Conservation (phyloP, 2,329 filamentous ascomycete species). For the Blumeria graminis region DNA sequence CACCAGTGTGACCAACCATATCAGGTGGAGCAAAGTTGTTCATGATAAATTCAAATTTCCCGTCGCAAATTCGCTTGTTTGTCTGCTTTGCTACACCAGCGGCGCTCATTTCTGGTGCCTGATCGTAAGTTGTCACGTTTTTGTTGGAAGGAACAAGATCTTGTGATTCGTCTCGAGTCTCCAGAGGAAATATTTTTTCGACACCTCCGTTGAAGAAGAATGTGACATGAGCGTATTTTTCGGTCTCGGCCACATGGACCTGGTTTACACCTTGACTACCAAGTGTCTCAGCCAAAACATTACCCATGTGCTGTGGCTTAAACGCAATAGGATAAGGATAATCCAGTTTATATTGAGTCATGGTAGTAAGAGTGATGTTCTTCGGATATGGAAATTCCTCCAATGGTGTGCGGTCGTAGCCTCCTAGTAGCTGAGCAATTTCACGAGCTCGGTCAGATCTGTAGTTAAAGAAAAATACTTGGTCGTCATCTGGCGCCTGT, state of each 20-base stretch:
- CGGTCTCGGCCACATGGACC: slow-evolving; percentile 91
- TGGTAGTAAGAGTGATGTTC: slow-evolving; percentile 69
- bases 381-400: slow-evolving; percentile 89
- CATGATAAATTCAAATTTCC: slow-evolving; percentile 91
- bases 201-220: slow-evolving; percentile 99
- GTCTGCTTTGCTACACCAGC: slow-evolving; percentile 76
- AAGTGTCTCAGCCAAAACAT: slow-evolving; percentile 94
- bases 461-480: slow-evolving; percentile 99
- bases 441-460: slow-evolving; percentile 92
- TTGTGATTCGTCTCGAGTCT: slow-evolving; percentile 64
- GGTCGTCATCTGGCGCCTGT: slow-evolving; percentile 46
- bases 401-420: slow-evolving; percentile 70
- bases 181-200: slow-evolving; percentile 83
- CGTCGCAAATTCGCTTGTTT: slow-evolving; percentile 60
- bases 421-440: slow-evolving; percentile 80
- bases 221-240: slow-evolving; percentile 98
- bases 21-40: slow-evolving; percentile 99
- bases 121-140: slow-evolving; percentile 77
- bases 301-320: slow-evolving; percentile 83
- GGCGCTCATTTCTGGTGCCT: slow-evolving; percentile 88
- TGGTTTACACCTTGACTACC: slow-evolving; percentile 74
- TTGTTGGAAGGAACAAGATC: slow-evolving; percentile 71
- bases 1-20: slow-evolving; percentile 97
- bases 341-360: slow-evolving; percentile 95
- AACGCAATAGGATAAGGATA: slow-evolving; percentile 86